phyloP scores from a whole-genome alignment of 371 early-diverging fungal genomes.

The Mucor circinelloides region DNA sequence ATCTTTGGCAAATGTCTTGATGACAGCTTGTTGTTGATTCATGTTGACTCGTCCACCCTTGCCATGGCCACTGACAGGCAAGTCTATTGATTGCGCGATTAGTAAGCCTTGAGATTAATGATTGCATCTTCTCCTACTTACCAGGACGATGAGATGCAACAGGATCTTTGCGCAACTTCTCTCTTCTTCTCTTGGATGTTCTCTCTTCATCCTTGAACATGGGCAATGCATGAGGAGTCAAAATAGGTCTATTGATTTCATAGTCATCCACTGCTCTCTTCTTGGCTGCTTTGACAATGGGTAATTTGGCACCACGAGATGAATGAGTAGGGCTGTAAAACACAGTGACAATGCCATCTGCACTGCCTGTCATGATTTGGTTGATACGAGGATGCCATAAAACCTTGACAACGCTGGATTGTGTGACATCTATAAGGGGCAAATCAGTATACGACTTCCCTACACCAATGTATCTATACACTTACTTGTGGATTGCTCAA shows the following conservation, averaged over 20 bases:
- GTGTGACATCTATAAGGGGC: slow-evolving; percentile 40
- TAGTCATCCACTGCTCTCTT: slow-evolving; percentile 69
- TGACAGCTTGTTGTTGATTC: slow-evolving; percentile 81
- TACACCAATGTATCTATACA: background rate
- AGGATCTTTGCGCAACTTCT: slow-evolving; percentile 79
- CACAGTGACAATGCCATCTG: slow-evolving; percentile 76
- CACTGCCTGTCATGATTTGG: slow-evolving; percentile 82
- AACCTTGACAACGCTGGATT: slow-evolving; percentile 75
- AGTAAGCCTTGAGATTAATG: background rate
- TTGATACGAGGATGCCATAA: slow-evolving; percentile 89
- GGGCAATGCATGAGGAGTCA: slow-evolving; percentile 87
- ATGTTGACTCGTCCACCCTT: slow-evolving; percentile 84
- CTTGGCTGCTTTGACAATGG: slow-evolving; percentile 69
- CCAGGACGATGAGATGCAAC: slow-evolving; percentile 73
- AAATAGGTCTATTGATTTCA: slow-evolving; percentile 71
- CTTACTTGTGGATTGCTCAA: slow-evolving; percentile 57
- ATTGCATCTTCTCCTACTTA: slow-evolving; percentile 13
- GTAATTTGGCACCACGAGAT: slow-evolving; percentile 77
- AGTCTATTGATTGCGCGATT: slow-evolving; percentile 41
- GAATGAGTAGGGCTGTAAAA: slow-evolving; percentile 79
- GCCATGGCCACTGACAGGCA: slow-evolving; percentile 84
- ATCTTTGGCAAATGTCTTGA: slow-evolving; percentile 84
- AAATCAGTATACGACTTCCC: background rate
- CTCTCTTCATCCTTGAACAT: slow-evolving; percentile 81
- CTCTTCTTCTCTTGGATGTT: slow-evolving; percentile 72